These are phyloP conservation scores for Pilatotrama ljubarskyi DNA, from an alignment of 768 basidiomycete species.

Conservation along the genomic window DNA sequence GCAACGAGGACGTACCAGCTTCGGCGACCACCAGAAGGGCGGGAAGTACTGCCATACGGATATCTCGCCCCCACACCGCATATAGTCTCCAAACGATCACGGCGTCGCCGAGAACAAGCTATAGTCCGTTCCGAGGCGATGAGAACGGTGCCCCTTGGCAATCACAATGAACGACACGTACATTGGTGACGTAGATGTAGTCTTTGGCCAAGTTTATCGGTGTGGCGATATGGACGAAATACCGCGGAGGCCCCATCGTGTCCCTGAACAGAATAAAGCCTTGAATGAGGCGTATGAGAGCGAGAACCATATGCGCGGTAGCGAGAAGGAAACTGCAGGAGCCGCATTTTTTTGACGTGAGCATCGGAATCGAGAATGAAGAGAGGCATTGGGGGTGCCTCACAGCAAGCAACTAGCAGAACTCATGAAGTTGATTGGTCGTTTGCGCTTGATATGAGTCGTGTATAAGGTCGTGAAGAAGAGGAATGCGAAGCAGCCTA, in stretches of 20 bases:
- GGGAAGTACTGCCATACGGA: constrained; percentile 1
- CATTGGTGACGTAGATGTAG: constrained; percentile 17
- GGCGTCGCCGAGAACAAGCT: constrained; percentile 12
- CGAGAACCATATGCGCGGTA: constrained; percentile 15
- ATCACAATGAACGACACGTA: background rate
- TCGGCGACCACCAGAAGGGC: background rate
- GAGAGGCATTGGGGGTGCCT: background rate
- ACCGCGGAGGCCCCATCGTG: constrained; percentile 5
- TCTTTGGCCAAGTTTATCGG: constrained; percentile 18
- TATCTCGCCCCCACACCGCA: constrained; percentile 7
- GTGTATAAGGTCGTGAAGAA: background rate
- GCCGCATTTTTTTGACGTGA: background rate
- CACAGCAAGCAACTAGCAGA: background rate
- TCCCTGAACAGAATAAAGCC: constrained; percentile 13
- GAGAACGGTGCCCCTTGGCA: too few relatives aligned
- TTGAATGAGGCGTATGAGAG: constrained; percentile 12
- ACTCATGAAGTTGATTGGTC: background rate
- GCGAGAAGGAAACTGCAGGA: constrained; percentile 7
- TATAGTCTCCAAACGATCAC: constrained; percentile 14
- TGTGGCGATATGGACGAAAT: constrained; percentile 14
- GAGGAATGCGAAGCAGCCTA: background rate
- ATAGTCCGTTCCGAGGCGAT: background rate
- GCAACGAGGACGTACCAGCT: background rate
- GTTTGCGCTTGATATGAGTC: background rate
- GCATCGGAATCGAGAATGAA: background rate